A percentile compares a stretch with the other conserved stretches of the same genome.
phyloP scores from a whole-genome alignment of 2,329 filamentous ascomycete genomes.

The Fusarium bactridioides region DNA sequence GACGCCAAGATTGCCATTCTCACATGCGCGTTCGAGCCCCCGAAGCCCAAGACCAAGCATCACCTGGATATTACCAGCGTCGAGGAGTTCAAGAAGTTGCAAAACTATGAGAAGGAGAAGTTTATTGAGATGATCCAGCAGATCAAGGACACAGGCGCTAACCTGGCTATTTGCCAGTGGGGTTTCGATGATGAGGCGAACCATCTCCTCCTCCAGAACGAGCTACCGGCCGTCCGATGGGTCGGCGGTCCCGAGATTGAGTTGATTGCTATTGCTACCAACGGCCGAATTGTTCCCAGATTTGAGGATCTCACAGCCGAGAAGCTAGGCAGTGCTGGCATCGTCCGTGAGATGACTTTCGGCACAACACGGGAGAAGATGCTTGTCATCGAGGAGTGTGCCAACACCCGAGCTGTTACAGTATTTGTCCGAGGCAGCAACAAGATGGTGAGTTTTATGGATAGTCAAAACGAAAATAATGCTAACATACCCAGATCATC shows the following conservation, averaged over 20 bases:
- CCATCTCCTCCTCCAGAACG: conserved; percentile 94
- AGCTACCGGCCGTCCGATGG: conserved; percentile 95
- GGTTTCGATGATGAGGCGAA: conserved; percentile 99
- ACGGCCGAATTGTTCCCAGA: conserved; percentile 94
- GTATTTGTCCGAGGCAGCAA: conserved; percentile 97
- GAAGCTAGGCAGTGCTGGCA: conserved; percentile 89
- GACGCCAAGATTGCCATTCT: conserved; percentile 98
- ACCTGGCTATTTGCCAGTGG: conserved; percentile 99
- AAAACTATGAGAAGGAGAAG: conserved; percentile 94
- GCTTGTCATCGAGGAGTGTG: conserved; percentile 98
- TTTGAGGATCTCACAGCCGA: conserved; percentile 93
- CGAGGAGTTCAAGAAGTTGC: conserved; percentile 97
- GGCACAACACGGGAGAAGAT: conserved; percentile 99
- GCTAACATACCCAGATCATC: conserved; percentile 74
- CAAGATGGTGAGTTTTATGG: conserved; percentile 81
- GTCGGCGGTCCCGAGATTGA: conserved; percentile 98
- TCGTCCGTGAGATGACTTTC: conserved; percentile 95
- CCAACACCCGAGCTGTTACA: conserved; percentile 95
- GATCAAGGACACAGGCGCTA: conserved; percentile 96
- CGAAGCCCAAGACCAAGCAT: conserved; percentile 99
- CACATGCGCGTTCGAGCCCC: conserved; percentile 97
- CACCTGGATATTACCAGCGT: conserved; percentile 97
- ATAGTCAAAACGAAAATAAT: background rate
- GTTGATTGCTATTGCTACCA: conserved; percentile 97
- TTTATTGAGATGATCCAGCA: conserved; percentile 99